phyloP scores from a whole-genome alignment of 768 basidiomycete species.

The Scleroderma bovista region DNA sequence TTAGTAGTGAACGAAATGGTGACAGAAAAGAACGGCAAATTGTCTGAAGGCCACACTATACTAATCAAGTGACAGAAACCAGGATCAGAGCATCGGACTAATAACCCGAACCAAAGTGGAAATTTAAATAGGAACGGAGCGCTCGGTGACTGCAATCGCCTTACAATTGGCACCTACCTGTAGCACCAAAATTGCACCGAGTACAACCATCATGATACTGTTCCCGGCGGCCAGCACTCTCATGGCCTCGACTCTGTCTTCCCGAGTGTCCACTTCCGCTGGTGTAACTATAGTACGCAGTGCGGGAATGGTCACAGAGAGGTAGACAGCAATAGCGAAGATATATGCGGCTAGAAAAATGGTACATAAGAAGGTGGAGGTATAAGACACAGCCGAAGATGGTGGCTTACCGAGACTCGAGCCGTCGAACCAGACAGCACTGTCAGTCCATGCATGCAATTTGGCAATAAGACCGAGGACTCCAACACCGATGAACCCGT shows the following conservation, averaged over 20 bases:
- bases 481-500: slow-evolving; percentile 78
- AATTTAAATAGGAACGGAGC: not conserved
- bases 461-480: slow-evolving; percentile 72
- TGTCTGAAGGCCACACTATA: not conserved
- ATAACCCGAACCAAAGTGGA: not conserved
- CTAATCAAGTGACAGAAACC: not conserved
- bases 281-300: slow-evolving; percentile 73
- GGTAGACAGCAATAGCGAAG: slow-evolving; percentile 73
- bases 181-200: slow-evolving; percentile 59
- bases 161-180: slow-evolving; percentile 50
- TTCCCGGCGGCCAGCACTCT: slow-evolving; percentile 83
- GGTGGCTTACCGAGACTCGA: slow-evolving; percentile 66
- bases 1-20: slow-evolving; percentile 3
- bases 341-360: slow-evolving; percentile 61
- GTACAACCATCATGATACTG: slow-evolving; percentile 67
- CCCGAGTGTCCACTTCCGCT: slow-evolving; percentile 46
- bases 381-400: slow-evolving; percentile 6
- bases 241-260: slow-evolving; percentile 73
- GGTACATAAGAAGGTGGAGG: slow-evolving; percentile 8
- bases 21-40: slow-evolving; percentile 1
- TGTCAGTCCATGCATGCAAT: slow-evolving; percentile 84
- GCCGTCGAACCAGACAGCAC: slow-evolving; percentile 94
- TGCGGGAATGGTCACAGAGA: slow-evolving; percentile 74
- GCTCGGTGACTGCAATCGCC: not conserved
- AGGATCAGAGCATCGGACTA: not conserved